These are phyloP conservation scores for Aspergillus intermedius DNA, from an alignment of 2,329 filamentous ascomycete genomes.

Conservation along the genomic window DNA sequence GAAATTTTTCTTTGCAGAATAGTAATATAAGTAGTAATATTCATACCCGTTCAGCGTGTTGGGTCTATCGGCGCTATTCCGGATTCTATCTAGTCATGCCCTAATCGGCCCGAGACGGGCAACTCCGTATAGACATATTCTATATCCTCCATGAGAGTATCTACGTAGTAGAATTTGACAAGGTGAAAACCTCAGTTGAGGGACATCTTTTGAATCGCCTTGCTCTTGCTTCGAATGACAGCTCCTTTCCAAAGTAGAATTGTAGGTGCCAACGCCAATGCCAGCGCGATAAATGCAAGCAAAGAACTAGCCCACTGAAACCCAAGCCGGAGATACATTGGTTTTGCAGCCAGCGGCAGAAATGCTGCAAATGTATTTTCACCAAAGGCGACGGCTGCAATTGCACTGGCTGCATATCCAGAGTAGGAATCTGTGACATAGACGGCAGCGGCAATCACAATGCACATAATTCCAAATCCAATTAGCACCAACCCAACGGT, in stretches of 20 bases:
- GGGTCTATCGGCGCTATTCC: no score
- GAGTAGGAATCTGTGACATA: slow-evolving; percentile 1
- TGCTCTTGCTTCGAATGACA: neutral
- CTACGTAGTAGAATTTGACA: neutral
- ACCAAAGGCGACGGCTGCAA: slow-evolving; percentile 1
- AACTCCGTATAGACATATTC: no score
- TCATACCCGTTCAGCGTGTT: no score
- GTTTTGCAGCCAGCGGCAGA: slow-evolving; percentile 1
- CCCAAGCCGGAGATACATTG: slow-evolving; percentile 1
- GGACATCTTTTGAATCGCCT: slow-evolving; percentile 1
- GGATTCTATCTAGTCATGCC: no score
- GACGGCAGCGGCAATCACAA: neutral
- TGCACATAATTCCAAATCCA: neutral
- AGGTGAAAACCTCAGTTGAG: neutral
- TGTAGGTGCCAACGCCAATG: neutral
- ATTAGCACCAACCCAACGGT: neutral
- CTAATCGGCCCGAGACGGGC: no score
- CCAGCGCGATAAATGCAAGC: neutral
- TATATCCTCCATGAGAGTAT: no score
- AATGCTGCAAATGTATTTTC: slow-evolving; percentile 2
- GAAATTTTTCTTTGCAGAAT: no score
- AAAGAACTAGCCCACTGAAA: slow-evolving; percentile 1
- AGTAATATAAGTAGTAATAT: no score
- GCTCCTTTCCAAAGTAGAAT: neutral
- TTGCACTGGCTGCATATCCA: slow-evolving; percentile 1